A percentile compares a stretch with the other conserved stretches of the same genome.
Conservation (phyloP, 2,329 filamentous ascomycete species). For the Fusarium sambucinum region DNA sequence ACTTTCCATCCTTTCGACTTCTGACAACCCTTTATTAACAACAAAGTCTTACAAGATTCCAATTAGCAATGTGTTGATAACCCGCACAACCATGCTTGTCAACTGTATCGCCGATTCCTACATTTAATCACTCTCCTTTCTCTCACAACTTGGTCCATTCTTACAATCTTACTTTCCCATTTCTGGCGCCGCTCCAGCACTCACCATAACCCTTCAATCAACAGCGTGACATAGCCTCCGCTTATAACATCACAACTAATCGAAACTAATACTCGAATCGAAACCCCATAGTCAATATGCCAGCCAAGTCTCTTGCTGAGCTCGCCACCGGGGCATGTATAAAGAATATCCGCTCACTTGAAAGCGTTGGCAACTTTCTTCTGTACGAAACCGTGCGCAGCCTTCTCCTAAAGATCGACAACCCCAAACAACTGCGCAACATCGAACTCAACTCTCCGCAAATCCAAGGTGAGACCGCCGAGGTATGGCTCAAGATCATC, state of each 20-base stretch:
- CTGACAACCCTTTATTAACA: constrained; percentile 2
- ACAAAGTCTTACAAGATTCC: background rate
- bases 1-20: constrained; percentile 9
- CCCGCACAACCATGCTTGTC: constrained; percentile 1
- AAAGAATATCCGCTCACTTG: constrained; percentile 68
- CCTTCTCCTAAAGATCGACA: constrained; percentile 78
- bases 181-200: constrained; percentile 5
- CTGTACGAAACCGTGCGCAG: constrained; percentile 72
- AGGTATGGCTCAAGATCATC: constrained; percentile 85
- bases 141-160: background rate
- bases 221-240: background rate
- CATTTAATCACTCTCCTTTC: constrained; percentile 2
- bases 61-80: constrained; percentile 3
- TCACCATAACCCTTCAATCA: background rate
- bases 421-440: constrained; percentile 77
- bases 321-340: constrained; percentile 65
- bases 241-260: background rate
- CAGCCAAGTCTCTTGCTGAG: constrained; percentile 64
- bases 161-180: background rate
- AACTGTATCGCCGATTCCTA: background rate
- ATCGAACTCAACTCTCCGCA: constrained; percentile 84
- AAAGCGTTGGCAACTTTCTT: constrained; percentile 77
- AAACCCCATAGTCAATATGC: constrained; percentile 45
- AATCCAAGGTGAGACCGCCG: constrained; percentile 74
- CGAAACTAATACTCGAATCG: background rate